Evolutionary conservation across 139 green algal genomes (phyloP).

Genomic region (Tetradesmus lagerheimii): DNA sequence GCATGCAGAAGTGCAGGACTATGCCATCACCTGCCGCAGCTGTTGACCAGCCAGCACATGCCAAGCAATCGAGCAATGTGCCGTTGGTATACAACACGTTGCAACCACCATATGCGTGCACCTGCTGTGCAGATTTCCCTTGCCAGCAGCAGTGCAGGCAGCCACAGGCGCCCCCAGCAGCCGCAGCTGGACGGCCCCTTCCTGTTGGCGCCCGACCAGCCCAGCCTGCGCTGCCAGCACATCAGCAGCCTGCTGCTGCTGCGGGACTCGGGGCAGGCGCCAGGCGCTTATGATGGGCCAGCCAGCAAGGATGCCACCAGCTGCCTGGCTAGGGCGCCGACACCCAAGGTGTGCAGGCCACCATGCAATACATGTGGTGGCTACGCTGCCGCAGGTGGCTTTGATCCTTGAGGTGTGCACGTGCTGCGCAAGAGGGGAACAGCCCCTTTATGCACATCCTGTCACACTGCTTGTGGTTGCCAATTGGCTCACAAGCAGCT

Average conservation of each 20-base stretch:
- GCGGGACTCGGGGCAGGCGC: neutral
- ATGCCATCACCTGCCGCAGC: neutral
- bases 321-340: neutral
- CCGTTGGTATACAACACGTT: neutral
- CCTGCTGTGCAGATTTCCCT: neutral
- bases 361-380: neutral
- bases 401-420: too few relatives aligned
- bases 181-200: conserved; percentile 29
- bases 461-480: too few relatives aligned
- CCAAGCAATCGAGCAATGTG: neutral
- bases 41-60: neutral
- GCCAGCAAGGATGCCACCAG: neutral
- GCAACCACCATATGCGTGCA: neutral
- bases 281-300: neutral
- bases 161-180: neutral
- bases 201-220: neutral
- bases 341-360: neutral
- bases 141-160: neutral
- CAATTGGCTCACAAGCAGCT: too few relatives aligned
- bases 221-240: neutral
- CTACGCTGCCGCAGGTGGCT: too few relatives aligned
- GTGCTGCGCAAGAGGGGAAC: too few relatives aligned
- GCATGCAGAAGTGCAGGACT: neutral
- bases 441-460: too few relatives aligned
- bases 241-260: neutral